These are phyloP conservation scores for Colletotrichum tofieldiae DNA, from an alignment of 2,329 filamentous ascomycete species.

Conservation along the genomic window DNA sequence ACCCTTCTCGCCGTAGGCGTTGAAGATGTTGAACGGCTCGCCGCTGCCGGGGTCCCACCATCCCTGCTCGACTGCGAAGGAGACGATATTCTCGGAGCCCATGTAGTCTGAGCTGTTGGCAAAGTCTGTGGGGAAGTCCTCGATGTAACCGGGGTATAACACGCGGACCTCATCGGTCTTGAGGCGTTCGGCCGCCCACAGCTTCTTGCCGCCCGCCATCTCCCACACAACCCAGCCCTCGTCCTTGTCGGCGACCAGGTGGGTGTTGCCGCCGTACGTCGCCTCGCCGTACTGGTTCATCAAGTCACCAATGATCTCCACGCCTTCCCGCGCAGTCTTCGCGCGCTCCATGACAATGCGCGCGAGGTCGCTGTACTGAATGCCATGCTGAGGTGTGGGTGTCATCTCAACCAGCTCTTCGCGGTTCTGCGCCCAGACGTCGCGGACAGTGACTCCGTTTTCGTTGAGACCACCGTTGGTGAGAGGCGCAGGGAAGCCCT, in stretches of 20 bases:
- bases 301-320: constrained; percentile 58
- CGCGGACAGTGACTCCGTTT: constrained; percentile 57
- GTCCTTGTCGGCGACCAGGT: constrained; percentile 56
- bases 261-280: constrained; percentile 60
- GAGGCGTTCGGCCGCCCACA: constrained; percentile 50
- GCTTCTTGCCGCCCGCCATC: constrained; percentile 47
- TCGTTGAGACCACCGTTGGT: constrained; percentile 62
- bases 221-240: constrained; percentile 51
- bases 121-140: constrained; percentile 48
- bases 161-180: constrained; percentile 46
- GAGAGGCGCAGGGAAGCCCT: constrained; percentile 59
- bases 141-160: constrained; percentile 50
- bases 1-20: constrained; percentile 46
- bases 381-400: constrained; percentile 56
- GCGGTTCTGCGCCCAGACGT: constrained; percentile 59
- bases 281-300: constrained; percentile 58
- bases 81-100: constrained; percentile 48
- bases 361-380: constrained; percentile 60
- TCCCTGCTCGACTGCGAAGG: constrained; percentile 48
- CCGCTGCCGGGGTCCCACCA: constrained; percentile 47
- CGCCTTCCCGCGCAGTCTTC: constrained; percentile 57
- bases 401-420: constrained; percentile 58
- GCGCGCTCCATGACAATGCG: constrained; percentile 58
- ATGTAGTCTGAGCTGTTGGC: constrained; percentile 46
- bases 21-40: constrained; percentile 49